Evolutionary conservation across 805 yeast species (phyloP).

Genomic region (Ogataea nakhonphanomensis): DNA sequence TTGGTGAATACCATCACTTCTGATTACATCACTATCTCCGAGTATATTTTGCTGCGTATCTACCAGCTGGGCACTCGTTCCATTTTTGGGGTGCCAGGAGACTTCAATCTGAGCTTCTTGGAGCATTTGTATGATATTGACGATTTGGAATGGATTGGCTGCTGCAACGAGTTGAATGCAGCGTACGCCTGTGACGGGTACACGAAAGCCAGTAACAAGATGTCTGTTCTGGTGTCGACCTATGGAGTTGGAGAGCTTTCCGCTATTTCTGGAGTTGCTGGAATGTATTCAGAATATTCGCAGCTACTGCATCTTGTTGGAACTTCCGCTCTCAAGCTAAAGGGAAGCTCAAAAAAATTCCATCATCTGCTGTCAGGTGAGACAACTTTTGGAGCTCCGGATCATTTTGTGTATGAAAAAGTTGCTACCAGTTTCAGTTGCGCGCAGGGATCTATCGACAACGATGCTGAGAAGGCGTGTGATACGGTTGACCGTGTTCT

Average conservation of each 20-base stretch:
- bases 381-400: slow-evolving; percentile 50
- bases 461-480: slow-evolving; percentile 45
- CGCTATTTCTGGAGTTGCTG: slow-evolving; percentile 48
- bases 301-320: slow-evolving; percentile 52
- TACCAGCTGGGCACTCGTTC: slow-evolving; percentile 42
- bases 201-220: slow-evolving; percentile 33
- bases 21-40: slow-evolving; percentile 33
- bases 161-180: slow-evolving; percentile 51
- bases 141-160: slow-evolving; percentile 38
- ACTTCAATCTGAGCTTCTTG: slow-evolving; percentile 49
- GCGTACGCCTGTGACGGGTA: slow-evolving; percentile 52
- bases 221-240: slow-evolving; percentile 43
- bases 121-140: slow-evolving; percentile 40
- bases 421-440: slow-evolving; percentile 57
- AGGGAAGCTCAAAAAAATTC: slow-evolving; percentile 26
- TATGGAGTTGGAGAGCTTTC: slow-evolving; percentile 52
- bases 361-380: slow-evolving; percentile 62
- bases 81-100: slow-evolving; percentile 60
- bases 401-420: slow-evolving; percentile 64
- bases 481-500: slow-evolving; percentile 71
- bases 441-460: slow-evolving; percentile 45
- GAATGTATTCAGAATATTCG: slow-evolving; percentile 44
- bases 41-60: slow-evolving; percentile 44
- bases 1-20: slow-evolving; percentile 8
- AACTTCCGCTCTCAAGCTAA: slow-evolving; percentile 30